Evolutionary conservation across 345 rosid species (phyloP), one percentile per base, ranked within the genome.

Genomic region (Eucalyptus melliodora): DNA sequence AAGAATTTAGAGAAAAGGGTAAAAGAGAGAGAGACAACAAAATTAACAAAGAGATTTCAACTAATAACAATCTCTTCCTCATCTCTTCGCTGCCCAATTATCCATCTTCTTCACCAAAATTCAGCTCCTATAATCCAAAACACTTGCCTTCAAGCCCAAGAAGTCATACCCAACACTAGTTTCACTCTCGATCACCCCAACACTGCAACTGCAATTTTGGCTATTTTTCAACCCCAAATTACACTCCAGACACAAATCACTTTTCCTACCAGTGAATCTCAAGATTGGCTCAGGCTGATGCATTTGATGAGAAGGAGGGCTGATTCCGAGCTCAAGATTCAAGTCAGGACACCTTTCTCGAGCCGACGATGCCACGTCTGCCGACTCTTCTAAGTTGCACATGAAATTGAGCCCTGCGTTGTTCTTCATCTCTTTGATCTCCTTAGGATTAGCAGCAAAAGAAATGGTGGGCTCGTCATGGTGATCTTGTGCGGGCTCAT

Each of bases 261-360:
- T 88, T 80, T 13, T 51, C 23, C 89, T 90, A 19, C 91, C 91
- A 26, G 91, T 91, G 8, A 65, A 91, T 80, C 90, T 56, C 67
- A 90, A 59, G 67, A 88, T 44, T 89, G 62, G 86, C 27, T 90
- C 91, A 21, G 89, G 51, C 51, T 72, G 89, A 16, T 80, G 50
- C 80, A n/a, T 81, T 87, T 95, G 94, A 23, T 88, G 92, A 88
- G 90, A 90, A 19, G 99, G 99, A 34, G 96, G 99, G 92, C 98
- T 95, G 59, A 97, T 97, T 91, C 95, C 95, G 21, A 97, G 97
- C 90, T 96, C 99, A 26, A 97, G 97, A 91, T 95, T 97, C 95
- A 97, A 94, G 91, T 95, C 98, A 19, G 97, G 94, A 81, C 96
- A 92, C 89, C 90, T 93, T 88, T 92, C 87, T 85, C n/a, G 53